Conservation (phyloP, 2,329 filamentous ascomycete genomes). For the Pseudonectria foliicola region DNA sequence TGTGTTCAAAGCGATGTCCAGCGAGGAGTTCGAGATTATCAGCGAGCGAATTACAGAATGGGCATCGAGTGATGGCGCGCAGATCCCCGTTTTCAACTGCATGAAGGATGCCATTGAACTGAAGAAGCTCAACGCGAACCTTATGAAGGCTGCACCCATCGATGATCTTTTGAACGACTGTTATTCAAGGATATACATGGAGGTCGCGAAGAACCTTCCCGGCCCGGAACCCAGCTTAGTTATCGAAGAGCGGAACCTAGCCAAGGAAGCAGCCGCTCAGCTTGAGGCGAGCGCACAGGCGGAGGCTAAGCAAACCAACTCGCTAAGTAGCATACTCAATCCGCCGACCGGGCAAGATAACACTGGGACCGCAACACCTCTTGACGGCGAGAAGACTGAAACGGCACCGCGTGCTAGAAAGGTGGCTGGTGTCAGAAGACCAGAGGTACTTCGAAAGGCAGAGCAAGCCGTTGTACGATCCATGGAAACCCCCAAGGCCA, state of each 20-base stretch:
- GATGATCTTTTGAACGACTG: slow-evolving; percentile 92
- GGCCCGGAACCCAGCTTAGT: slow-evolving; percentile 40
- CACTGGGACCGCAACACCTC: slow-evolving; percentile 27
- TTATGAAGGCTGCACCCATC: slow-evolving; percentile 79
- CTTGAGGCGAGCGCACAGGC: slow-evolving; percentile 27
- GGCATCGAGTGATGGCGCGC: slow-evolving; percentile 34
- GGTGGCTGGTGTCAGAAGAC: slow-evolving; percentile 39
- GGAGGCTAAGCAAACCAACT: slow-evolving; percentile 27
- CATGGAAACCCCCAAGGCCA: slow-evolving; percentile 40
- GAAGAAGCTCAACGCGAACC: slow-evolving; percentile 70
- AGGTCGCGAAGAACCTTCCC: slow-evolving; percentile 55
- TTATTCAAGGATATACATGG: slow-evolving; percentile 70
- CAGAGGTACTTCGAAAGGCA: slow-evolving; percentile 54
- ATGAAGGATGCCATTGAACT: slow-evolving; percentile 53
- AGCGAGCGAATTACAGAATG: slow-evolving; percentile 49
- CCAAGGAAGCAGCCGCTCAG: slow-evolving; percentile 34
- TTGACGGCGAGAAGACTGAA: slow-evolving; percentile 35
- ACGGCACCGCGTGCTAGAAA: slow-evolving; percentile 33
- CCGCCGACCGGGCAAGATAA: slow-evolving; percentile 33
- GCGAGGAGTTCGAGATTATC: slow-evolving; percentile 52
- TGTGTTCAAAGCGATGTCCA: slow-evolving; percentile 45
- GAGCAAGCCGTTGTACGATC: slow-evolving; percentile 49
- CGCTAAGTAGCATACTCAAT: slow-evolving; percentile 37
- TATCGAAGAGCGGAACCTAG: slow-evolving; percentile 39
- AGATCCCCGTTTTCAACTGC: slow-evolving; percentile 41